Base-by-base conservation (phyloP, 352 stramenopile genomes). In the Phytopythium montanum region DNA sequence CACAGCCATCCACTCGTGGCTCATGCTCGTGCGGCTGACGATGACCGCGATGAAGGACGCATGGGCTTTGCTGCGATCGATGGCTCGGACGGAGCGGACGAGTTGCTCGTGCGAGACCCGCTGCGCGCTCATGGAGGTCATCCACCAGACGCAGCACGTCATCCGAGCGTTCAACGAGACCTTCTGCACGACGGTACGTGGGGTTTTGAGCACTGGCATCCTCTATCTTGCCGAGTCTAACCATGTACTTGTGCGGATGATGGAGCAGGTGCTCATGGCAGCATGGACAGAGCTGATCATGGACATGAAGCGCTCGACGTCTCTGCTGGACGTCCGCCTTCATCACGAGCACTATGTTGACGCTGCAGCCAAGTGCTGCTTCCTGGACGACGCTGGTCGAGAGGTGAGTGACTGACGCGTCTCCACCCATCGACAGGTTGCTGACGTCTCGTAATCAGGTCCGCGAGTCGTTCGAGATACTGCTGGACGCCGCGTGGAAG, bases 131-230 rank as follows among this genome's bases (percentile, higher is more conserved):
- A 18, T 28, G 25, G 54, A 67, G 26, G 59, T 75, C 18, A 52
- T 85, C 12, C 74, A 74, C 62, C 72, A 69, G 59, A 84, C 72
- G 49, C 73, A 85, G 54, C 29, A 59, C 23, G 60, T 81, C 10
- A 60, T 85, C 1, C 39, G 55, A 51, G 75, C 70, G 34, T 81
- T 84, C 49, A 83, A 78, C 42, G 75, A 79, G 55, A 65, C 67
- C 28, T 84, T 87, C 57, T 63, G 64, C 19, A 73, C 69, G 16
- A 72, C 73, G 61, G 75, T 85, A 61, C 12, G 56, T 46, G 19
- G 0, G 14, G 14, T 19, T 13, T 19, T 13, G 29, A n/a, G 39
- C 44, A 12, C 25, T 23, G 14, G 23, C 13, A 3, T 7, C 23
- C 18, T 33, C 48, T 38, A 44, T 26, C 19, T 10, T 60, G 13